Base-by-base conservation (phyloP, 2,329 filamentous ascomycete species). In the Neofusicoccum ribis region DNA sequence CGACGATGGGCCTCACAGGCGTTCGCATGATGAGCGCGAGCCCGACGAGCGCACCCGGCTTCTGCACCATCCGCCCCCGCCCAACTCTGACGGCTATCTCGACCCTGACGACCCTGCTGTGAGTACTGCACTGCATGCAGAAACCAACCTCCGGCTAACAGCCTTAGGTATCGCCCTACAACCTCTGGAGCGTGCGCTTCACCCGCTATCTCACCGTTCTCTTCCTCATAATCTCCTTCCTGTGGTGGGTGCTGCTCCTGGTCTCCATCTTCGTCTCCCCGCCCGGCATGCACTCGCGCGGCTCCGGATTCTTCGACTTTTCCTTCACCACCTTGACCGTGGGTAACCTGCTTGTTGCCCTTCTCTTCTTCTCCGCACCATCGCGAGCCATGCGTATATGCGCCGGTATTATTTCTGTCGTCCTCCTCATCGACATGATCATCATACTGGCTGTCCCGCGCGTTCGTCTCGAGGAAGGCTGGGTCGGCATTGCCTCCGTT, bases 211-310 rank as follows among this genome's bases (percentile, higher is more conserved):
- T 95, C 67, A 94, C 92, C 5, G 83, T 96, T 64, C 71, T 92
- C 43, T 91, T 97, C 73, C 83, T 94, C 20, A 77, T 88, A 60
- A 75, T 93, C 70, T 91, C 88, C 64, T 92, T 96, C 72, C 72
- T 92, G n/a, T 98, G 94, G 94, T 98, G 95, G 94, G 85, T 92
- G 9, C 77, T 97, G 63, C 83, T 97, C 39, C 84, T 99, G n/a
- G 88, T 97, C 15, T 92, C 92, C 64, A 88, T 90, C 69, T 99
- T 99, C 79, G 89, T 96, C 70, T 97, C 91, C 62, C 93, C 93
- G 14, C 94, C 94, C 0, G 89, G 90, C 52, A 88, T 98, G 75
- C 88, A 95, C 75, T 91, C 89, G 9, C 88, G 92, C 61, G 95
- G 95, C 5, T 95, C 93, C n/a, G 92, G 91, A 44, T 99, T 97